Conservation (phyloP, 306 rosid species). For the Geum urbanum region DNA sequence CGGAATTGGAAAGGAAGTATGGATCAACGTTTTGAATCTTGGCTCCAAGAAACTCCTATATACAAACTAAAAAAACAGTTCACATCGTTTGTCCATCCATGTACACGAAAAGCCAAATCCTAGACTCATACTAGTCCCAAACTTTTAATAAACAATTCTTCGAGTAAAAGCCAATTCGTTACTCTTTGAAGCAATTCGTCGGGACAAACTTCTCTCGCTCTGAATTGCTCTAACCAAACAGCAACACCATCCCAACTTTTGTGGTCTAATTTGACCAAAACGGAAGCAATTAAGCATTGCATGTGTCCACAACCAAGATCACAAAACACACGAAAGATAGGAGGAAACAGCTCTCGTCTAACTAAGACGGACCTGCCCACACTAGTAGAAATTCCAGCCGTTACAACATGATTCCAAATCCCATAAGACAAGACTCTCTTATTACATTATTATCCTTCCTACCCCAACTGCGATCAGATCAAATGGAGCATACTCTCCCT, state of each 20-base stretch:
- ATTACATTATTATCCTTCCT: neutral
- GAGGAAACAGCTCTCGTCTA: slow-evolving; percentile 1
- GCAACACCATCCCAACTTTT: neutral
- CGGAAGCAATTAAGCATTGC: neutral
- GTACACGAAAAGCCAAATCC: too few species aligned
- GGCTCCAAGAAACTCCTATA: neutral
- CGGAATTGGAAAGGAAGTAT: neutral
- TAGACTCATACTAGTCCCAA: too few species aligned
- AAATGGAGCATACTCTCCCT: slow-evolving; percentile 22
- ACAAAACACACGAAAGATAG: neutral
- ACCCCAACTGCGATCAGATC: neutral
- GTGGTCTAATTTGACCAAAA: neutral
- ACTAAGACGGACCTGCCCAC: slow-evolving; percentile 9
- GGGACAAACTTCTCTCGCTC: neutral
- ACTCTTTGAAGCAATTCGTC: too few species aligned
- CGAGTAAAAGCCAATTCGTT: too few species aligned
- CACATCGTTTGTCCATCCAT: too few species aligned
- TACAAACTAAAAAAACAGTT: too few species aligned
- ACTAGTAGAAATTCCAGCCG: neutral
- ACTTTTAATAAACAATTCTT: too few species aligned
- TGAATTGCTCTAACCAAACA: neutral
- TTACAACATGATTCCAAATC: neutral
- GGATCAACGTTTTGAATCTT: neutral
- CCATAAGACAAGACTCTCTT: neutral
- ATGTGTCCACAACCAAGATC: neutral